Percentiles rank a stretch among this genome's conserved stretches.
phyloP scores from a whole-genome alignment of 495 filamentous ascomycete species.

The Glarea lozoyensis region DNA sequence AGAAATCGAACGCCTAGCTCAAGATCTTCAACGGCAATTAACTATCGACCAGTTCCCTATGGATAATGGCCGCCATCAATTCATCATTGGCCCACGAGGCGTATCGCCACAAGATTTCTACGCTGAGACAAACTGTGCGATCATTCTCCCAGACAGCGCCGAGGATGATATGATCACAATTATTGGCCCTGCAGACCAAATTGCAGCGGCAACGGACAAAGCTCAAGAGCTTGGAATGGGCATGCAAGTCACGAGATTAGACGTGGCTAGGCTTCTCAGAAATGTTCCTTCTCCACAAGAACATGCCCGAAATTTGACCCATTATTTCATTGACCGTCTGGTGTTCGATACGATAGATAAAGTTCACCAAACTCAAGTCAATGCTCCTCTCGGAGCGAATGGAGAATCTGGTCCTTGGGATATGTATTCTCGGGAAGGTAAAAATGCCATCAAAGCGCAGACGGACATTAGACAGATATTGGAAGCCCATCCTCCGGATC shows the following conservation, averaged over 20 bases:
- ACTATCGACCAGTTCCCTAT: constrained; percentile 65
- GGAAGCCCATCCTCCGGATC: constrained; percentile 68
- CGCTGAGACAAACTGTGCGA: constrained; percentile 78
- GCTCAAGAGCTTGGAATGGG: constrained; percentile 72
- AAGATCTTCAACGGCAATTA: constrained; percentile 60
- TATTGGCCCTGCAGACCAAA: constrained; percentile 64
- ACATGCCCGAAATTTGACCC: constrained; percentile 75
- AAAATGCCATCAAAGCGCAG: constrained; percentile 71
- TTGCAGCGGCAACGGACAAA: constrained; percentile 65
- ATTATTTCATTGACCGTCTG: constrained; percentile 69
- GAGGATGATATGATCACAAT: constrained; percentile 78
- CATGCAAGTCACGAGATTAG: constrained; percentile 71
- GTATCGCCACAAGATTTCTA: constrained; percentile 77
- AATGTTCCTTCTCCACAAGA: constrained; percentile 42
- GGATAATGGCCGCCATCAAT: constrained; percentile 74
- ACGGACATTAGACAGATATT: constrained; percentile 75
- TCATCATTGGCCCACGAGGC: constrained; percentile 77
- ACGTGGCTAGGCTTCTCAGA: constrained; percentile 64
- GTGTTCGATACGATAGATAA: constrained; percentile 72
- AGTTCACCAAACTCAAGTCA: constrained; percentile 70
- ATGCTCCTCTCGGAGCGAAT: constrained; percentile 51
- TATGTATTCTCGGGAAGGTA: constrained; percentile 74
- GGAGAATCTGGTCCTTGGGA: constrained; percentile 68
- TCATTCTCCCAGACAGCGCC: constrained; percentile 64
- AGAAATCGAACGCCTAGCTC: constrained; percentile 67